Evolutionary conservation across 2,329 filamentous ascomycete species (phyloP), one percentile per base, ranked within the genome.

Genomic region (Fusarium austroafricanum): DNA sequence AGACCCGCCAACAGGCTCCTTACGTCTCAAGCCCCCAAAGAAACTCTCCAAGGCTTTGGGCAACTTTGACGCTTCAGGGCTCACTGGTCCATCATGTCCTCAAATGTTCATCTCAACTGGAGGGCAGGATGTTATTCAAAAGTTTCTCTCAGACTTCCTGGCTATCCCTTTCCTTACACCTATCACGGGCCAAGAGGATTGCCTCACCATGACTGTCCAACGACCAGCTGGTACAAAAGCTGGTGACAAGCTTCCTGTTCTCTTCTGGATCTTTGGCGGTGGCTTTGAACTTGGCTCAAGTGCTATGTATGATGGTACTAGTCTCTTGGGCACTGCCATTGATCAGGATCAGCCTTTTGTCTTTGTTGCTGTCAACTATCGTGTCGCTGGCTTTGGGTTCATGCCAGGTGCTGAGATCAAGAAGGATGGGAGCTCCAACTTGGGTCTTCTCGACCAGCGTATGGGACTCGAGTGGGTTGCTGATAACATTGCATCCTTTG

Each of bases 341-440:
- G 61, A 73, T 5, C 76, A 79, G 52, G 44, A 69, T 1, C 77
- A 78, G 78, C 89, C 90, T 0, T 88, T 95, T 65, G 79, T 96
- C 45, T 92, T 90, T 54, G 92, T 95, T 1, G 86, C 89, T 1
- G 88, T 94, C 73, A 94, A 94, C 79, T 94, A 96, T 78, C 89
- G 92, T 3, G 81, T 92, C 1, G 90, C 86, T 10, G 91, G 88
- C 0, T 94, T 93, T 63, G 92, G 92, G 0, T 94, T 93, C 79
- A 74, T 94, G 75, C 85, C 88, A 0, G 91, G 91, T 9, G 85
- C 85, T 52, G 90, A 93, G 75, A 83, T 93, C 42, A 80, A 90
- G 5, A 82, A 83, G 6, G 90, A 92, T 63, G 90, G 90, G 3
- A 84, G 89, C 3, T 78, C 89, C 4, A 95, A 94, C 73, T 76